Conservation (phyloP, 345 rosid genomes). For the Limnanthes douglasii region DNA sequence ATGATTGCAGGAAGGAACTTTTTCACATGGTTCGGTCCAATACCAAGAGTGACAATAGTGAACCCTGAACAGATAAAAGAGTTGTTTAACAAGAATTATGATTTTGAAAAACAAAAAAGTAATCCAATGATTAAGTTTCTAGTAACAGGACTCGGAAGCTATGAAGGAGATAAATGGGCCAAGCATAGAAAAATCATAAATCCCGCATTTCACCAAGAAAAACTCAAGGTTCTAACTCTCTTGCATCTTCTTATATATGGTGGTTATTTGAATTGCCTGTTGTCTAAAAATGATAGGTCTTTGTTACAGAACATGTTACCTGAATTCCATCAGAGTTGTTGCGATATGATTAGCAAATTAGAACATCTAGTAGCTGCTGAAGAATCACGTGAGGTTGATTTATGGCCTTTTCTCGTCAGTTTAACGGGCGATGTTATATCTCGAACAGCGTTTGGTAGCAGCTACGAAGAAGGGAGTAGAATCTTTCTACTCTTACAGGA, state of each 20-base stretch:
- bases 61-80: neutral
- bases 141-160: conserved; percentile 6
- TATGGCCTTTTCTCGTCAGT: conserved; percentile 8
- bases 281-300: neutral
- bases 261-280: neutral
- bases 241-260: neutral
- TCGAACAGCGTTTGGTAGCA: conserved; percentile 15
- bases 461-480: conserved; percentile 12
- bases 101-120: neutral
- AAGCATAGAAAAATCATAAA: conserved; percentile 11
- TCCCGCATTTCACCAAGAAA: conserved; percentile 13
- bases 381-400: conserved; percentile 11
- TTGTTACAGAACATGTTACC: conserved; percentile 13
- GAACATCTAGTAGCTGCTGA: neutral
- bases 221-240: conserved; percentile 12
- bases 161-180: conserved; percentile 14
- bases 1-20: neutral
- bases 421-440: conserved; percentile 14
- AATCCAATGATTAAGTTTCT: too few species aligned
- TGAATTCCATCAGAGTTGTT: conserved; percentile 9
- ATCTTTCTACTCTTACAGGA: conserved; percentile 12
- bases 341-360: conserved; percentile 7
- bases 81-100: neutral
- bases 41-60: neutral
- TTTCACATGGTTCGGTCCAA: neutral